Percentiles rank a stretch among this genome's conserved stretches.
phyloP scores from a whole-genome alignment of 2,329 filamentous ascomycete species.

The Capronia americana region DNA sequence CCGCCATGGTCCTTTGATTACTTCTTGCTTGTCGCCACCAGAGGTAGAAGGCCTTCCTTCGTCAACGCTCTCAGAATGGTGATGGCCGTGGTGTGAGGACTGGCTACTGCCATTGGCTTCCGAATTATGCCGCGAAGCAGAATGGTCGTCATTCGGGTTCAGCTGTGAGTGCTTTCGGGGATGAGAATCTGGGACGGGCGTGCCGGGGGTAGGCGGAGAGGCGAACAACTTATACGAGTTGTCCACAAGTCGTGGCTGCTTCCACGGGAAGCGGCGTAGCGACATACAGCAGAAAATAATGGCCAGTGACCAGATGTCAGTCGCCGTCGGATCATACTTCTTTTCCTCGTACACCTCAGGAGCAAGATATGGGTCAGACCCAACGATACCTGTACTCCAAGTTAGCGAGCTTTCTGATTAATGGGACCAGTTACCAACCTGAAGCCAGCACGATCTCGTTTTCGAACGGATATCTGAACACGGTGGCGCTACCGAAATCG shows the following conservation, averaged over 20 bases:
- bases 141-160: conserved; percentile 25
- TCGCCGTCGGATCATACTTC: conserved; percentile 90
- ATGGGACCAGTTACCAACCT: conserved; percentile 58
- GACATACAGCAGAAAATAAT: conserved; percentile 99
- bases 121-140: conserved; percentile 22
- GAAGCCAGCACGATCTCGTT: conserved; percentile 80
- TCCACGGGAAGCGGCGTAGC: conserved; percentile 93
- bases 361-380: conserved; percentile 93
- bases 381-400: conserved; percentile 67
- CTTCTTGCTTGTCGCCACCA: conserved; percentile 66
- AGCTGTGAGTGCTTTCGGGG: conserved; percentile 42
- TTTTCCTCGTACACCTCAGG: conserved; percentile 94
- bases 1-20: conserved; percentile 91
- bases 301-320: conserved; percentile 96
- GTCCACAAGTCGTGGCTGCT: conserved; percentile 86
- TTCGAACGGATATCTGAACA: conserved; percentile 97
- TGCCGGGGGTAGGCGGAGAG: conserved; percentile 78
- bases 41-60: conserved; percentile 34
- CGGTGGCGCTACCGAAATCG: conserved; percentile 95
- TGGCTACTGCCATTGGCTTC: conserved; percentile 32
- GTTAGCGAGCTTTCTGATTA: conserved; percentile 18
- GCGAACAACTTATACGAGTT: conserved; percentile 96
- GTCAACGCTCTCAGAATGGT: conserved; percentile 26
- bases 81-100: conserved; percentile 37
- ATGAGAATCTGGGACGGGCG: conserved; percentile 51